Base-by-base conservation (phyloP, 352 stramenopile genomes). In the Phytopythium boreale region DNA sequence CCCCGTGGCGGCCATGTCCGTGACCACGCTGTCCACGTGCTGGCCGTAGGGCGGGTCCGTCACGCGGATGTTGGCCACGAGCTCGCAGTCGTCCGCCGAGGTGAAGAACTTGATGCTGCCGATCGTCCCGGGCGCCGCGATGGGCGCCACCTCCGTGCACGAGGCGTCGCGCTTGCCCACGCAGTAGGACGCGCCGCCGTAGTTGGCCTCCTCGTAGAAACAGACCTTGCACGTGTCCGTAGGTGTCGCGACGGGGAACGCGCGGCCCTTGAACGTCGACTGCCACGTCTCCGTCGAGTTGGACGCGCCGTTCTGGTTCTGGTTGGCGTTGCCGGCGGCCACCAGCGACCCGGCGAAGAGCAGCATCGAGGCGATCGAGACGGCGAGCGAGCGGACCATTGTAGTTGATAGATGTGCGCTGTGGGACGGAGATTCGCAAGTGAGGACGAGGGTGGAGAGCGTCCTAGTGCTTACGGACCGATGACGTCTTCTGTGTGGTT, bases 41-140 rank as follows among this genome's bases (percentile, higher is more conserved):
- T 80, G 63, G 53, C 60, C 58, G 53, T 72, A 86, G 1, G 75
- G 75, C 24, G 63, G 60, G 8, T 74, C 77, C n/a, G 67, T 56
- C 44, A 83, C 73, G 29, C 71, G 70, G 1, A 82, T 39, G 52
- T 80, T 83, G 27, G 62, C 69, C 17, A 82, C 70, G 27, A 86
- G 65, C 22, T 76, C 56, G 46, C 74, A 82, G 14, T 61, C 64
- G 10, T 67, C 56, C 22, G 59, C 65, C 17, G 19, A 17, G 1
- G 56, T 53, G 56, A 61, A 61, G 59, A 87, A 84, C 62, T 79
- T 72, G 66, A 87, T 72, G 51, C 70, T 84, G 41, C 66, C 67
- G 62, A 87, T 80, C 22, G 72, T 74, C 5, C 64, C 62, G 11
- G 77, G 75, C 15, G 72, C 57, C 5, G 43, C 62, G 55, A 87